These are phyloP conservation scores for Colletotrichum ledebouriae DNA, from an alignment of 2,329 filamentous ascomycete genomes.

Conservation along the genomic window DNA sequence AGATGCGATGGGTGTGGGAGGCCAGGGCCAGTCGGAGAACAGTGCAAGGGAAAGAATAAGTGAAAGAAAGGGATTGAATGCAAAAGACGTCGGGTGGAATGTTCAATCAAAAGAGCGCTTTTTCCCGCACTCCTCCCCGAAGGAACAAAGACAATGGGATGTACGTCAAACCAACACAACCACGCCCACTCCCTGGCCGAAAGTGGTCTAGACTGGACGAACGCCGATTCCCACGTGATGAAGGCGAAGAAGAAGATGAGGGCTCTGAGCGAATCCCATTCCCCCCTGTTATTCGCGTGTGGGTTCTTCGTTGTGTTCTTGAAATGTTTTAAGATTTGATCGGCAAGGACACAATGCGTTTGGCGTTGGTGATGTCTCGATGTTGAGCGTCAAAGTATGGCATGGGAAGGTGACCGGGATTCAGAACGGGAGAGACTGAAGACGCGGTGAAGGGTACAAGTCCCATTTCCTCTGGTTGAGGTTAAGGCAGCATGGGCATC, in stretches of 20 bases:
- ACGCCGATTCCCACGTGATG: constrained; percentile 38
- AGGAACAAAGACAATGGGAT: constrained; percentile 42
- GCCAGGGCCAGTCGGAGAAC: constrained; percentile 33
- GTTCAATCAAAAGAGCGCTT: constrained; percentile 32
- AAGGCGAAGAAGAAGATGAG: constrained; percentile 17
- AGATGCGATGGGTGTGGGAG: constrained; percentile 16
- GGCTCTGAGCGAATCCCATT: background rate
- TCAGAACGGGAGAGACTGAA: constrained; percentile 35
- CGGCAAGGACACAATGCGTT: constrained; percentile 41
- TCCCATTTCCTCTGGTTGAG: constrained; percentile 22
- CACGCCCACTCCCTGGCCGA: constrained; percentile 24
- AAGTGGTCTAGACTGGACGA: constrained; percentile 32
- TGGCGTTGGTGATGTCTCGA: constrained; percentile 42
- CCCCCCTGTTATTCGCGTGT: constrained; percentile 16
- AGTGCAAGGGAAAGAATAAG: constrained; percentile 35
- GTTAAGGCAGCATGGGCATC: constrained; percentile 21
- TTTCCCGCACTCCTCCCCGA: constrained; percentile 5
- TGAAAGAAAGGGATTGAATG: constrained; percentile 37
- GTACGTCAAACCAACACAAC: constrained; percentile 23
- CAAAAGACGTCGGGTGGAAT: constrained; percentile 25
- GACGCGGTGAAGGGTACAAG: constrained; percentile 38
- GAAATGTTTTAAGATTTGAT: constrained; percentile 38
- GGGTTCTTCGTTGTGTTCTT: constrained; percentile 24
- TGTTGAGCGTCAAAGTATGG: constrained; percentile 30
- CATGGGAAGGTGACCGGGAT: constrained; percentile 27